Evolutionary conservation across 352 stramenopile species (phyloP).

Genomic region (Globisporangium viniferum): DNA sequence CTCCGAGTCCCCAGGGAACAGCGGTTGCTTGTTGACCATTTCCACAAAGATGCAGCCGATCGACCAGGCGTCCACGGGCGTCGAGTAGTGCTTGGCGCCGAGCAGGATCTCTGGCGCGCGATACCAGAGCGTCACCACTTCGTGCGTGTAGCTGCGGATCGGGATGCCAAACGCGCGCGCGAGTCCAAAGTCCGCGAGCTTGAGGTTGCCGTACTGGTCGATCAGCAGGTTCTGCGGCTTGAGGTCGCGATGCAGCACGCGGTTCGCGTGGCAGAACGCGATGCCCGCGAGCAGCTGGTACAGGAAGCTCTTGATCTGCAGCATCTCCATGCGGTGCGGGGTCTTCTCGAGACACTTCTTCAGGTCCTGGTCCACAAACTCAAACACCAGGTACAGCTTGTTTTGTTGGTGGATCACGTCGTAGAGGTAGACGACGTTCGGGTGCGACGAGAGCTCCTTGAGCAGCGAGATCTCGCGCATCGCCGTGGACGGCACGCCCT

Average conservation of each 20-base stretch:
- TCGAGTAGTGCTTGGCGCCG: slow-evolving; percentile 92
- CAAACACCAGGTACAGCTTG: slow-evolving; percentile 87
- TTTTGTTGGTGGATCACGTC: slow-evolving; percentile 84
- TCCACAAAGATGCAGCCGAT: slow-evolving; percentile 94
- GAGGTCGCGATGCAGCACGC: slow-evolving; percentile 96
- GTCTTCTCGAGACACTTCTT: slow-evolving; percentile 92
- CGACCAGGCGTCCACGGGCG: slow-evolving; percentile 91
- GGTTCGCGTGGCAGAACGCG: slow-evolving; percentile 94
- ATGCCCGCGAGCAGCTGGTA: slow-evolving; percentile 84
- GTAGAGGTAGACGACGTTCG: slow-evolving; percentile 91
- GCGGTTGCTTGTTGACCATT: slow-evolving; percentile 89
- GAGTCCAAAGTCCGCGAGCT: slow-evolving; percentile 92
- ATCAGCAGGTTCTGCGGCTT: slow-evolving; percentile 97
- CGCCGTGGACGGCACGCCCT: slow-evolving; percentile 96
- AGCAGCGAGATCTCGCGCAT: slow-evolving; percentile 98
- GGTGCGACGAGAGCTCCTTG: slow-evolving; percentile 92
- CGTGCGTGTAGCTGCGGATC: slow-evolving; percentile 89
- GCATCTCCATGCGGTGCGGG: slow-evolving; percentile 81
- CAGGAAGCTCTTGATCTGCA: slow-evolving; percentile 83
- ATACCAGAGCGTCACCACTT: slow-evolving; percentile 97
- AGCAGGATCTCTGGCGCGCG: slow-evolving; percentile 93
- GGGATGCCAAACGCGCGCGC: slow-evolving; percentile 87
- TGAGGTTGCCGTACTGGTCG: slow-evolving; percentile 84
- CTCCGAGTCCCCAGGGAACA: slow-evolving; percentile 95
- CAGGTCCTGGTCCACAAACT: slow-evolving; percentile 86